These are phyloP conservation scores for Ustulina deusta DNA, from an alignment of 2,329 filamentous ascomycete species.

Conservation along the genomic window DNA sequence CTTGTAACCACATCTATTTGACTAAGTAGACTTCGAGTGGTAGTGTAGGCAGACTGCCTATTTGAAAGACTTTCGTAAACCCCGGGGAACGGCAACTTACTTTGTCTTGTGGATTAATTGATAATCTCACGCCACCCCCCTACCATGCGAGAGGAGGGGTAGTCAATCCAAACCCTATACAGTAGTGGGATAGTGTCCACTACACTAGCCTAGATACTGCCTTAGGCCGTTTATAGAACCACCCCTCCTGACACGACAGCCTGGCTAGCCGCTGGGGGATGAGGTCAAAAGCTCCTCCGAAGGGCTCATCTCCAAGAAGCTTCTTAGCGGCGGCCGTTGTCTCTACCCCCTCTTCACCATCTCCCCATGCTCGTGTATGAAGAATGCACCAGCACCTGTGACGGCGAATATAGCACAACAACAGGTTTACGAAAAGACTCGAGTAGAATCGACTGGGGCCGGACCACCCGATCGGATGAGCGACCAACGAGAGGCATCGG, in stretches of 20 bases:
- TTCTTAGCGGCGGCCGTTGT: slow-evolving; percentile 36
- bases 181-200: not conserved
- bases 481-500: slow-evolving; percentile 28
- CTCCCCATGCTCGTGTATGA: slow-evolving; percentile 2
- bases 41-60: not conserved
- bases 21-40: not conserved
- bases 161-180: not conserved
- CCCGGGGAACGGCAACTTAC: slow-evolving; percentile 26
- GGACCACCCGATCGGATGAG: slow-evolving; percentile 35
- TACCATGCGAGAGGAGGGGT: not conserved
- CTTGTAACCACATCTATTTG: not conserved
- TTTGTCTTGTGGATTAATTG: slow-evolving; percentile 20
- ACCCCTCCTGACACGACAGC: slow-evolving; percentile 35
- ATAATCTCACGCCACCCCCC: slow-evolving; percentile 26
- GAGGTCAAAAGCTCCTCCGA: slow-evolving; percentile 39
- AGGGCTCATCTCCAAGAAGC: slow-evolving; percentile 34
- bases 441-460: slow-evolving; percentile 27
- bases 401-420: slow-evolving; percentile 6
- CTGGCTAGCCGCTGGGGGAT: slow-evolving; percentile 33
- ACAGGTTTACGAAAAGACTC: slow-evolving; percentile 9
- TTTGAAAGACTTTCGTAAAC: slow-evolving; percentile 9
- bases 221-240: slow-evolving; percentile 22
- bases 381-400: not conserved
- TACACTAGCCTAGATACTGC: not conserved
- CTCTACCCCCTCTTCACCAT: slow-evolving; percentile 18